phyloP scores from a whole-genome alignment of 768 basidiomycete genomes.

The Tricholoma furcatifolium region DNA sequence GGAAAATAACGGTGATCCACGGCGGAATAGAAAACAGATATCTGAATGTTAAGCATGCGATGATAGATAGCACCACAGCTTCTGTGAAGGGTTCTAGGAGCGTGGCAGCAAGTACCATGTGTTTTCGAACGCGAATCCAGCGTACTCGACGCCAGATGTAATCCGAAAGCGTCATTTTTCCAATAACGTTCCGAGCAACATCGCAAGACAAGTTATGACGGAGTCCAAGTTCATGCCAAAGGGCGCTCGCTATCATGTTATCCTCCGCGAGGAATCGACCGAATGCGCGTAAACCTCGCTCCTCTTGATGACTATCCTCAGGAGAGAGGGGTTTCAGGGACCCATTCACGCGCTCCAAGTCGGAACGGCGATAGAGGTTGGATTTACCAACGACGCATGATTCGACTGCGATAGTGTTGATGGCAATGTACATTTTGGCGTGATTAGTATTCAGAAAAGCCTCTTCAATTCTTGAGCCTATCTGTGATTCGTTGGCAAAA shows the following conservation, averaged over 20 bases:
- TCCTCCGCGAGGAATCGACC: constrained; percentile 93
- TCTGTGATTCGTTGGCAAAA: constrained; percentile 58
- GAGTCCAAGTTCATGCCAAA: constrained; percentile 92
- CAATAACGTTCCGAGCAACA: constrained; percentile 85
- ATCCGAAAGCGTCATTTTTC: constrained; percentile 80
- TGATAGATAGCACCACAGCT: constrained; percentile 64
- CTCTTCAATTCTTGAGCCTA: constrained; percentile 87
- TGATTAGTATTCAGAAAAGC: constrained; percentile 97
- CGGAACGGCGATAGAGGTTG: constrained; percentile 88
- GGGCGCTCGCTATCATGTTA: constrained; percentile 90
- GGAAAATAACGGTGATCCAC: constrained; percentile 55
- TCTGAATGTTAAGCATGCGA: constrained; percentile 56
- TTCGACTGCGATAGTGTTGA: constrained; percentile 85
- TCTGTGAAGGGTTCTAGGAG: constrained; percentile 93
- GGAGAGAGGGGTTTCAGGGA: constrained; percentile 49
- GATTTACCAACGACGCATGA: constrained; percentile 98
- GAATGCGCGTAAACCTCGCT: constrained; percentile 73
- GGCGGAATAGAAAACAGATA: constrained; percentile 49
- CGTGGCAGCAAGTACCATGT: constrained; percentile 87
- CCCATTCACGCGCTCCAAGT: constrained; percentile 74
- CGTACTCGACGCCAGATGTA: constrained; percentile 89
- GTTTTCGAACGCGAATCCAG: constrained; percentile 96
- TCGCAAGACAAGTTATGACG: constrained; percentile 91
- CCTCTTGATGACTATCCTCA: constrained; percentile 21
- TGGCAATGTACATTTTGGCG: constrained; percentile 96